Percentiles rank a stretch among this genome's conserved stretches.
Conservation (phyloP, 83 land plant species). For the Picea engelmannii region DNA sequence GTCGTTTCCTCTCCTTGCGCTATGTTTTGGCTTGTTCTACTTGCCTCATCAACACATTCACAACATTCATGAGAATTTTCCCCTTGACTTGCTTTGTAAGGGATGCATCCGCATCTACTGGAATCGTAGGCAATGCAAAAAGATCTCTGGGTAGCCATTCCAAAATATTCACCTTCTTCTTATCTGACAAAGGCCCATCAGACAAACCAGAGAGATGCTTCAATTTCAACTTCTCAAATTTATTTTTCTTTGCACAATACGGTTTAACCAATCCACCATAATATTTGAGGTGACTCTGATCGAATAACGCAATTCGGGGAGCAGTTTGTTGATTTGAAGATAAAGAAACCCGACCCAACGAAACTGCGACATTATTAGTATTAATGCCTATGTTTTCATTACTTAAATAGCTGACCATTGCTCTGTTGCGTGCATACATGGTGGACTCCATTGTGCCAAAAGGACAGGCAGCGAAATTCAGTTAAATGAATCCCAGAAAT, state of each 20-base stretch:
- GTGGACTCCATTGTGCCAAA: background rate
- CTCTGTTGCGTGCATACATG: background rate
- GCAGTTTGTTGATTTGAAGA: background rate
- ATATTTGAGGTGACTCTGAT: slow-evolving; percentile 27
- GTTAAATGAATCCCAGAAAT: too few species aligned
- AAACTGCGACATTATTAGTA: too few species aligned
- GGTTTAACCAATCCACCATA: too few species aligned
- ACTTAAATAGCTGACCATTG: background rate
- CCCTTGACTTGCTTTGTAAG: slow-evolving; percentile 4
- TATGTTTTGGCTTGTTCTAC: slow-evolving; percentile 31
- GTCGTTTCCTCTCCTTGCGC: slow-evolving; percentile 40
- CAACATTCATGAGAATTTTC: slow-evolving; percentile 40
- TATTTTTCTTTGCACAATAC: slow-evolving; percentile 16
- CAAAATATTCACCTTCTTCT: slow-evolving; percentile 27
- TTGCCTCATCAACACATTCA: slow-evolving; percentile 30
- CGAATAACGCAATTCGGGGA: slow-evolving; percentile 15
- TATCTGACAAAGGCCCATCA: background rate
- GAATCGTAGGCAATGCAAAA: slow-evolving; percentile 18
- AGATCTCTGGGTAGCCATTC: slow-evolving; percentile 41
- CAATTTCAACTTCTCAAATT: background rate
- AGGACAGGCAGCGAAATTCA: too few species aligned
- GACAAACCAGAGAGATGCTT: slow-evolving; percentile 20
- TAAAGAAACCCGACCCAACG: background rate
- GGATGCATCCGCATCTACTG: background rate
- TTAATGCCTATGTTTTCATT: too few species aligned